Conservation (phyloP, 805 yeast species). For the Priceomyces carsonii region DNA sequence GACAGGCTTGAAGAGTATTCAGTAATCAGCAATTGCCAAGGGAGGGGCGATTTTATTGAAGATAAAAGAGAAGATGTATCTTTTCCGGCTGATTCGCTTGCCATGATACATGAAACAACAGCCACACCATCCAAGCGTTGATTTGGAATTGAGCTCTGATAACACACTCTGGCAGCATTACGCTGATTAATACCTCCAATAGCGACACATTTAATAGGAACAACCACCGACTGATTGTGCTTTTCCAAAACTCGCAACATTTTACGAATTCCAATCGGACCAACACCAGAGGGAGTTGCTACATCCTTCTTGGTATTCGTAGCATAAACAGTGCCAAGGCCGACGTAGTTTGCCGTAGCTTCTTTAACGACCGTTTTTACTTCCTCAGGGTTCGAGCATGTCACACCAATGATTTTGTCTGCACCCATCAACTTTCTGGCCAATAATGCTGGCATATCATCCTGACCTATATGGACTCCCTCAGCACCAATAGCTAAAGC, state of each 20-base stretch:
- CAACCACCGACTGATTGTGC: conserved; percentile 20
- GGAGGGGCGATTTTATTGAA: conserved; percentile 27
- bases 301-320: conserved; percentile 68
- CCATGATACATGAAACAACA: conserved; percentile 85
- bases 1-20: too few relatives aligned
- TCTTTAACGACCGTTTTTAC: conserved; percentile 49
- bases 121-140: conserved; percentile 76
- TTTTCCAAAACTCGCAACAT: conserved; percentile 47
- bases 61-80: conserved; percentile 46
- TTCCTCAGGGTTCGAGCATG: conserved; percentile 64
- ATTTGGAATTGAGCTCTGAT: conserved; percentile 47
- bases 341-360: conserved; percentile 72
- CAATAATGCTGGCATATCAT: conserved; percentile 66
- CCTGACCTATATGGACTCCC: conserved; percentile 92
- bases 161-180: conserved; percentile 61
- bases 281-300: conserved; percentile 52
- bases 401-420: conserved; percentile 76
- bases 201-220: conserved; percentile 60
- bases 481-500: conserved; percentile 89
- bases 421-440: conserved; percentile 71
- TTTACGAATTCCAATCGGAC: conserved; percentile 63
- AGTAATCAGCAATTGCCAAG: conserved; percentile 16
- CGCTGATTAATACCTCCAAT: conserved; percentile 76
- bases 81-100: conserved; percentile 49
- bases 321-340: conserved; percentile 76